A percentile compares a stretch with the other conserved stretches of the same genome.
These are phyloP conservation scores for Arabidopsis hybrid DNA, from an alignment of 441 rosid species.

Conservation along the genomic window DNA sequence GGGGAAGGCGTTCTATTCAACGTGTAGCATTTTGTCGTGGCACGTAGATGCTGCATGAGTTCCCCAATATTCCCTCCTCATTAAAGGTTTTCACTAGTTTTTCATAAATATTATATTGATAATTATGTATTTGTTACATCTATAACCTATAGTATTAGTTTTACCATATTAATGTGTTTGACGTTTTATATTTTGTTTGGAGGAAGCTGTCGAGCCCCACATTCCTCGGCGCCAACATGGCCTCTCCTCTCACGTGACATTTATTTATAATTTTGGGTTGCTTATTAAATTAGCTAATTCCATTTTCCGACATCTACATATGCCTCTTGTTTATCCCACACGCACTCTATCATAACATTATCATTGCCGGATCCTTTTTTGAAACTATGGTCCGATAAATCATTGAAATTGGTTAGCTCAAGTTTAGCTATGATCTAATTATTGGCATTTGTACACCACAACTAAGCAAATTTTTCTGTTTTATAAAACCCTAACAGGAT, in stretches of 20 bases:
- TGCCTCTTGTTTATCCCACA: constrained; percentile 35
- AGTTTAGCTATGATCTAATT: background rate
- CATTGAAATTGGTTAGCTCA: background rate
- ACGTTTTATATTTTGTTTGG: constrained; percentile 32
- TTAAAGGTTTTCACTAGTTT: background rate
- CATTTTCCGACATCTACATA: constrained; percentile 34
- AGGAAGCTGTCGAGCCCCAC: constrained; percentile 60
- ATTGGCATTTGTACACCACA: background rate
- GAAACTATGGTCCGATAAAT: background rate
- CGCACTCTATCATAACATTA: background rate
- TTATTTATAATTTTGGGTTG: constrained; percentile 14
- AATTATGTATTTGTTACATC: constrained; percentile 11
- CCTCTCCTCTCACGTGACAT: constrained; percentile 68
- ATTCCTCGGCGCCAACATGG: constrained; percentile 77
- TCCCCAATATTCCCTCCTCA: constrained; percentile 69
- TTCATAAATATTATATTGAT: background rate
- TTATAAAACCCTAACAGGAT: too few relatives aligned
- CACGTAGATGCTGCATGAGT: constrained; percentile 46
- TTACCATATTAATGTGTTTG: constrained; percentile 29
- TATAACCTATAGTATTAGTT: background rate
- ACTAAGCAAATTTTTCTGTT: background rate
- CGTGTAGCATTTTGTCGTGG: constrained; percentile 61
- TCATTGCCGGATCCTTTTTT: background rate
- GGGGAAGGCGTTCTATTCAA: constrained; percentile 40
- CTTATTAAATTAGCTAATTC: constrained; percentile 5